Evolutionary conservation across 768 basidiomycete genomes (phyloP), one percentile per base, ranked within the genome.

Genomic region (Boletales sp.): DNA sequence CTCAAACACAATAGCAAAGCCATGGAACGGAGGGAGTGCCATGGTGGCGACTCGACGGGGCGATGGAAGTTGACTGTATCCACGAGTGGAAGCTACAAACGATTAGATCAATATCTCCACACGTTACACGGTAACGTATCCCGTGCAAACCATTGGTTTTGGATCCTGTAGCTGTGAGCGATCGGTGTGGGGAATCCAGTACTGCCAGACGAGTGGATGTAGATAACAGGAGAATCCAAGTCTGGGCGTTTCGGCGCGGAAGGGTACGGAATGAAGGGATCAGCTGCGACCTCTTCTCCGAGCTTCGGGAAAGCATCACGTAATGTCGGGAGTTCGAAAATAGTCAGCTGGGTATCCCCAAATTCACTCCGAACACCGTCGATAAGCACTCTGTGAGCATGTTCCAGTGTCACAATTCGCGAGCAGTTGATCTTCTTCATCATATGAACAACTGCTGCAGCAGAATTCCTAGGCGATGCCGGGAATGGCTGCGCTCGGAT

Each of bases 131-230:
- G 19, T 9, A 15, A 58, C 72, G 40, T 56, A 77, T 76, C 57
- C 11, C 67, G 63, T 2, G 49, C 38, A 9, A 66, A 48, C 68
- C 73, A 73, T 28, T 76, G 67, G 3, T 64, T 45, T 19, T 74
- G 46, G 9, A 59, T 57, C 25, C 58, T 61, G 46, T 73, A 63
- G 2, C 62, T 72, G 37, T 73, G 65, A 3, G 66, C 53, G 28
- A 79, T 72, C 2, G 76, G 69, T 57, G 79, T 79, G 1, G 77
- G 77, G 34, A 76, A 64, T n/a, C 75, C 78, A 3, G 75, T 77
- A 6, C 77, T 78, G 12, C 77, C 78, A 4, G 74, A 78, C 0
- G 77, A 75, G 51, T 79, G 78, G 45, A 79, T 54, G n/a, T 78
- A 74, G 14, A 76, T 46, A 0, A 71, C 72, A 14, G 74, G 70